Conservation (phyloP, 23 red algal genomes). For the Gracilaria gracilis region DNA sequence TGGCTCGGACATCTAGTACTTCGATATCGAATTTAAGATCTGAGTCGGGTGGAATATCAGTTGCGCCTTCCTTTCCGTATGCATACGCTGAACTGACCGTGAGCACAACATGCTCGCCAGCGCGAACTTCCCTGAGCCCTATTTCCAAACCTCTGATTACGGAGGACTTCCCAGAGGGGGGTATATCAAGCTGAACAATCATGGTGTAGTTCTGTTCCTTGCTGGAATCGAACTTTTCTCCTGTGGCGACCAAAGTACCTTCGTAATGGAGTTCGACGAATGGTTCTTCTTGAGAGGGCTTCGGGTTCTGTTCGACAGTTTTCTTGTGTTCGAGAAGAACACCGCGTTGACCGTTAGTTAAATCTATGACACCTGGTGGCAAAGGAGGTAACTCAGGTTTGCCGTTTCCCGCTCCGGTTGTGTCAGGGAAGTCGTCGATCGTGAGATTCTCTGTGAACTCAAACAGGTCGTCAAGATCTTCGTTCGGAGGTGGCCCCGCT, state of each 20-base stretch:
- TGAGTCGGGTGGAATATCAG: slow-evolving; percentile 40
- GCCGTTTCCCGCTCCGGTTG: not conserved
- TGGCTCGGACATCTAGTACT: slow-evolving; percentile 58
- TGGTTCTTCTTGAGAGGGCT: slow-evolving; percentile 44
- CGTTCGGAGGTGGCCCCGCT: not conserved
- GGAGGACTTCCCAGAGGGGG: slow-evolving; percentile 49
- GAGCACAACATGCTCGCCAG: slow-evolving; percentile 45
- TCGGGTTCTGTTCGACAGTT: slow-evolving; percentile 1
- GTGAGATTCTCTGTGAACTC: slow-evolving; percentile 58
- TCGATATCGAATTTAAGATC: slow-evolving; percentile 68
- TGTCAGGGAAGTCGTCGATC: slow-evolving; percentile 27
- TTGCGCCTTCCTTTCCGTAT: slow-evolving; percentile 56
- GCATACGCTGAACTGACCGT: slow-evolving; percentile 32
- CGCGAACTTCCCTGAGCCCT: slow-evolving; percentile 48
- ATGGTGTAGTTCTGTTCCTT: slow-evolving; percentile 64
- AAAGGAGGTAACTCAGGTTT: slow-evolving; percentile 48
- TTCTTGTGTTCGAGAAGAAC: slow-evolving; percentile 45
- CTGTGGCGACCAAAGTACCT: slow-evolving; percentile 38
- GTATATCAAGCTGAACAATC: slow-evolving; percentile 63
- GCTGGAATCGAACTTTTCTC: slow-evolving; percentile 57
- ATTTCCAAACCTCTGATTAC: slow-evolving; percentile 50
- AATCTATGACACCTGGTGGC: slow-evolving; percentile 18
- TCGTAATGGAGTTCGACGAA: slow-evolving; percentile 72
- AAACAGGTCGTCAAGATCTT: slow-evolving; percentile 54
- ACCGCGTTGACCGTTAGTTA: slow-evolving; percentile 47